These are phyloP conservation scores for Boletus semigastroideus DNA, from an alignment of 1,284 basidiomycete species.

Conservation along the genomic window DNA sequence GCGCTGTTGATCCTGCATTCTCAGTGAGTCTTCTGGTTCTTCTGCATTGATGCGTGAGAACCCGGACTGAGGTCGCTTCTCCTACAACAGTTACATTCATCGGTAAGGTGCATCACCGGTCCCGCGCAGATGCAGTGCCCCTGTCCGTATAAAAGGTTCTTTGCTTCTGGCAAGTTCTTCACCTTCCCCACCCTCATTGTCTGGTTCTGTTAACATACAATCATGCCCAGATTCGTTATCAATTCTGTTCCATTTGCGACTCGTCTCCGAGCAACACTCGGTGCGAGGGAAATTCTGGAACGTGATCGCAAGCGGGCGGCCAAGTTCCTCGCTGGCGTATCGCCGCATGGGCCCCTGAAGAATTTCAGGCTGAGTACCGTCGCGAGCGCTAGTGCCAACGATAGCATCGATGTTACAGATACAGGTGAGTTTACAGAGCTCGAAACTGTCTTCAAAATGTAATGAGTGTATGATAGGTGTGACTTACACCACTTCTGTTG, in stretches of 20 bases:
- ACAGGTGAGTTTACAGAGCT: slow-evolving; percentile 37
- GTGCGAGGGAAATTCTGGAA: slow-evolving; percentile 48
- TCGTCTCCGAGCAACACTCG: slow-evolving; percentile 34
- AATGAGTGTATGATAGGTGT: slow-evolving; percentile 33
- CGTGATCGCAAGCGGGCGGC: slow-evolving; percentile 53
- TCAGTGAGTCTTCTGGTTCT: background rate
- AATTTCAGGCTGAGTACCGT: slow-evolving; percentile 3
- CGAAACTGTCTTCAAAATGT: slow-evolving; percentile 1
- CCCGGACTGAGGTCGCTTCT: slow-evolving; percentile 1
- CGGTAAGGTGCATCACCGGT: too few relatives aligned
- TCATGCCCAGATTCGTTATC: slow-evolving; percentile 32
- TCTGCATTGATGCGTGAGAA: background rate
- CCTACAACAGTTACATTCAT: background rate
- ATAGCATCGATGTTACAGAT: slow-evolving; percentile 54
- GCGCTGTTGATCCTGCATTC: background rate
- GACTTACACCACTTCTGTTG: slow-evolving; percentile 46
- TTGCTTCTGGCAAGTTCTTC: background rate
- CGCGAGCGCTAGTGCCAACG: slow-evolving; percentile 4
- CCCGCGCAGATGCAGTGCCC: background rate
- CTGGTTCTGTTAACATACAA: background rate
- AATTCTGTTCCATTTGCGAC: slow-evolving; percentile 45
- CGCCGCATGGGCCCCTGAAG: slow-evolving; percentile 48
- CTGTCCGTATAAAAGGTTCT: slow-evolving; percentile 22
- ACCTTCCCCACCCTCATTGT: background rate
- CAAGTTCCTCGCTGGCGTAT: slow-evolving; percentile 49